Conservation (phyloP, 768 basidiomycete species). For the Xanthoconium stramineum region DNA sequence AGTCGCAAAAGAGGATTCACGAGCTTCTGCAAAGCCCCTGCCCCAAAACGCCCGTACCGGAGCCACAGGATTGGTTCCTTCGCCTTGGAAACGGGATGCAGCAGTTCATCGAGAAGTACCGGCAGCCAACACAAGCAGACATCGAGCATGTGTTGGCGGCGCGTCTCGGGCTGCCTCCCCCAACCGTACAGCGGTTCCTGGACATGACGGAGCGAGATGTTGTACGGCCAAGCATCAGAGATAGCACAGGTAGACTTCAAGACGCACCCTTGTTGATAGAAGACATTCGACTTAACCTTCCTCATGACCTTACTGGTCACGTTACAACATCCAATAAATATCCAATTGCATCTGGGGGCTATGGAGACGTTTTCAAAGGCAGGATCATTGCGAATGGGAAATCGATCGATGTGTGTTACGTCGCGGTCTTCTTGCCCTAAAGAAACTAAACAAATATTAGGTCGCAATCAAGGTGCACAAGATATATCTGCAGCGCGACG, state of each 20-base stretch:
- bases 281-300: neutral
- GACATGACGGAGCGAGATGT: neutral
- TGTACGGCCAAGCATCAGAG: no score
- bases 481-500: neutral
- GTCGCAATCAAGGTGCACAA: neutral
- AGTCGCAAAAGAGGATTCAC: conserved; percentile 14
- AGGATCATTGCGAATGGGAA: neutral
- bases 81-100: neutral
- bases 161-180: neutral
- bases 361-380: neutral
- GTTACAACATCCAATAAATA: neutral
- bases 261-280: neutral
- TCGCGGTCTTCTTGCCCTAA: neutral
- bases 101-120: neutral
- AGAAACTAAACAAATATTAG: neutral
- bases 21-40: conserved; percentile 1
- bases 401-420: neutral
- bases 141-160: neutral
- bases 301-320: neutral
- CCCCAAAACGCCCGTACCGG: neutral
- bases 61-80: neutral
- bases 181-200: neutral
- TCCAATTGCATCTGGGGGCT: neutral
- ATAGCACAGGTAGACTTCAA: neutral
- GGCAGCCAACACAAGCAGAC: neutral